A percentile compares a stretch with the other conserved stretches of the same genome.
Conservation (phyloP, 768 basidiomycete genomes). For the Rhodotorula sphaerocarpa region DNA sequence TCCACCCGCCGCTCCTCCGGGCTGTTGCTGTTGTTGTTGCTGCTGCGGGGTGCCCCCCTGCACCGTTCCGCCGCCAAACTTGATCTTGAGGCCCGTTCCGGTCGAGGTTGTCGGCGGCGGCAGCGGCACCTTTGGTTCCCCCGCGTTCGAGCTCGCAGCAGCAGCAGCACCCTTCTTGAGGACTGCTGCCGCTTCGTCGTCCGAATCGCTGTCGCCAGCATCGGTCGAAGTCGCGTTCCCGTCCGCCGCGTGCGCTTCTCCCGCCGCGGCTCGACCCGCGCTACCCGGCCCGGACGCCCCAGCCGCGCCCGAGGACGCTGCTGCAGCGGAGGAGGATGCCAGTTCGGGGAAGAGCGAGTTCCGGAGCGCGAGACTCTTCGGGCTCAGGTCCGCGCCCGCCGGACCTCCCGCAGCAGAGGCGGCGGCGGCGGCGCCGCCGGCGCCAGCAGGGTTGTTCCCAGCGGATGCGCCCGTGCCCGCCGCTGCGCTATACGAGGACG, state of each 20-base stretch:
- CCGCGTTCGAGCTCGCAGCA: too few relatives aligned
- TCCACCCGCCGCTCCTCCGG: too few relatives aligned
- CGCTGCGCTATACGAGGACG: not conserved
- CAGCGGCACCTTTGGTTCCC: too few relatives aligned
- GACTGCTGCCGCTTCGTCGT: not conserved
- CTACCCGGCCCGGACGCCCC: not conserved
- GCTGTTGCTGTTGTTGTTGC: not conserved
- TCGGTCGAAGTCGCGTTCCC: constrained; percentile 27
- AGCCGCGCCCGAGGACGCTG: not conserved
- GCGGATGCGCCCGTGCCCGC: too few relatives aligned
- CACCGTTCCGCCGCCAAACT: constrained; percentile 3
- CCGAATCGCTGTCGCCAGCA: constrained; percentile 19
- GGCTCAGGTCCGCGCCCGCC: constrained; percentile 1
- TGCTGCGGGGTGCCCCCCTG: not conserved
- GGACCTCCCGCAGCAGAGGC: not conserved
- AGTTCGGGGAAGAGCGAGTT: constrained; percentile 35
- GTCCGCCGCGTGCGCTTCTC: not conserved
- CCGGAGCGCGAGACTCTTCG: constrained; percentile 26
- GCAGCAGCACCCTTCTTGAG: too few relatives aligned
- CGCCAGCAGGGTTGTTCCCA: not conserved
- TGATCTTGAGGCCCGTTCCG: constrained; percentile 21
- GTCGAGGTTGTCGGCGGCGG: not conserved
- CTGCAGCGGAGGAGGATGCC: constrained; percentile 4
- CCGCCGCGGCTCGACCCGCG: not conserved
- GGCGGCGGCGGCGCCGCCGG: not conserved